Evolutionary conservation across 1,139 yeast species (phyloP).

Genomic region (Kazachstania sp.): DNA sequence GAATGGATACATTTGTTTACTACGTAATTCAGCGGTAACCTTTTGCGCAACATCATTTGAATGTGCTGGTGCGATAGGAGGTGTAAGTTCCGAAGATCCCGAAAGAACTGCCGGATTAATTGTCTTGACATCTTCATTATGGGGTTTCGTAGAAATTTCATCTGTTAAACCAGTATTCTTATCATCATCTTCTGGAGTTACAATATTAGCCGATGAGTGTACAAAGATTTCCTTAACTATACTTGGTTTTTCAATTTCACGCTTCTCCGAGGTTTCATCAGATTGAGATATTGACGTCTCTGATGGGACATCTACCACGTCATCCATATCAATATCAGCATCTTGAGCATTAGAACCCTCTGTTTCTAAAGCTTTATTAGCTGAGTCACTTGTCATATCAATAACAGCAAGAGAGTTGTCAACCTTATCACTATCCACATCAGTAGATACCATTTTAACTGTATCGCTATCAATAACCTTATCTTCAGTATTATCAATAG

Average conservation of each 20-base stretch:
- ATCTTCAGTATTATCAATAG: background rate
- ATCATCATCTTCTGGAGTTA: too few species aligned
- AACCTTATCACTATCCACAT: background rate
- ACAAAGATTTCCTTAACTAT: too few species aligned
- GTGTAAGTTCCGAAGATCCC: too few species aligned
- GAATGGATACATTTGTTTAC: constrained; percentile 36
- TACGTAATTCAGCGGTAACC: background rate
- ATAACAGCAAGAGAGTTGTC: background rate
- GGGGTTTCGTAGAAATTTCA: too few species aligned
- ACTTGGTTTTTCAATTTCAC: background rate
- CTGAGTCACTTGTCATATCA: background rate
- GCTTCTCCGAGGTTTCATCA: background rate
- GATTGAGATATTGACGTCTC: too few species aligned
- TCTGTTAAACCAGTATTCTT: too few species aligned
- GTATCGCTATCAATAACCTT: background rate
- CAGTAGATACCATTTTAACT: background rate
- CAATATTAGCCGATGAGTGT: too few species aligned
- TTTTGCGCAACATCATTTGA: background rate
- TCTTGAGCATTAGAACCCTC: background rate
- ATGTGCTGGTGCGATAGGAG: too few species aligned
- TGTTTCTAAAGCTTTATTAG: background rate
- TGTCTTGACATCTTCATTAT: background rate
- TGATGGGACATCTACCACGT: background rate
- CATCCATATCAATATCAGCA: background rate
- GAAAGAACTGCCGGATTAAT: background rate